phyloP scores from a whole-genome alignment of 306 rosid genomes.

The Begonia masoniana region DNA sequence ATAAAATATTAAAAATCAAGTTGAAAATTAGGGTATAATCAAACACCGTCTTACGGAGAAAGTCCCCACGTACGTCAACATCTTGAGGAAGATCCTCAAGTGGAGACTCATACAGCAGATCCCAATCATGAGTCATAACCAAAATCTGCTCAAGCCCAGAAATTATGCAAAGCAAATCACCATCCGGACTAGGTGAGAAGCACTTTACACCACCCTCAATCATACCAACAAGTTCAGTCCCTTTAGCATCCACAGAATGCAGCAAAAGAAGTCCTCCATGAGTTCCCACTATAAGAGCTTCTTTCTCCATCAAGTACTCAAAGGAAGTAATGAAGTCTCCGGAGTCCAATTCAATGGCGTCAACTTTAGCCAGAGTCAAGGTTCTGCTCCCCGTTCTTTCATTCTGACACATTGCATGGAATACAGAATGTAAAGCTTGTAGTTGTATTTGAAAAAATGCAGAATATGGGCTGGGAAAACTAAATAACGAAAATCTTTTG shows the following conservation, averaged over 20 bases:
- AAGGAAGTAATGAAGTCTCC: constrained; percentile 60
- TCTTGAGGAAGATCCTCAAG: constrained; percentile 38
- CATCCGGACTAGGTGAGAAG: constrained; percentile 84
- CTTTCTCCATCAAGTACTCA: constrained; percentile 89
- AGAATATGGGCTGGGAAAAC: no score
- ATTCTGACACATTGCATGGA: constrained; percentile 26
- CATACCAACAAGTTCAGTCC: constrained; percentile 57
- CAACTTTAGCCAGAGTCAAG: constrained; percentile 23
- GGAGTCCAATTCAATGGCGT: constrained; percentile 43
- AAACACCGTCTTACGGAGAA: constrained; percentile 8
- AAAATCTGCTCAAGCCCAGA: constrained; percentile 58
- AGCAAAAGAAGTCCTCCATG: constrained; percentile 49
- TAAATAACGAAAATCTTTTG: no score
- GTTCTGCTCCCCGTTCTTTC: constrained; percentile 38
- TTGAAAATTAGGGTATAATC: not conserved
- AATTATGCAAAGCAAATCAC: constrained; percentile 51
- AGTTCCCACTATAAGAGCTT: constrained; percentile 75
- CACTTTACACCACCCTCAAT: constrained; percentile 74
- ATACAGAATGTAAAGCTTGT: not conserved
- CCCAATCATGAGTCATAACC: constrained; percentile 92
- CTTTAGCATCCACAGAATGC: constrained; percentile 35
- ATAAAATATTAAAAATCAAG: not conserved
- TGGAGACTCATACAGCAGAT: constrained; percentile 57
- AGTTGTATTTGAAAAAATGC: not conserved
- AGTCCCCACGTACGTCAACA: constrained; percentile 66